Base-by-base conservation (phyloP, 345 rosid genomes). In the Nephelium lappaceum region DNA sequence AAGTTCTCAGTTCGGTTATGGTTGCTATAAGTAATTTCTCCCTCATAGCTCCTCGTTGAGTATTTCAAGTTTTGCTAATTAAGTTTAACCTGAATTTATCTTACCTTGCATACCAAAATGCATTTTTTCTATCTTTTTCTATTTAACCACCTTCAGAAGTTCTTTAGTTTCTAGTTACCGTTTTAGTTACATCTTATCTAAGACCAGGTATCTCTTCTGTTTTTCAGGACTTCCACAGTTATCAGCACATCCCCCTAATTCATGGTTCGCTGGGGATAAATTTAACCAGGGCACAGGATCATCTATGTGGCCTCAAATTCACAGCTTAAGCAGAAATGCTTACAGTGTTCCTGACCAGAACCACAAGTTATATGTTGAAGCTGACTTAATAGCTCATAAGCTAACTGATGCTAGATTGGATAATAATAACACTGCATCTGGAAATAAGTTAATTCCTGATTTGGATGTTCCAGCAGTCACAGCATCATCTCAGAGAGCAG, bases 191-290 rank as follows among this genome's bases (percentile, higher is more conserved):
- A 43, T 53, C 11, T 19, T 42, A 61, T 51, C 69, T 60, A n/a
- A 38, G 39, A 45, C 23, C 65, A 58, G 60, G 38, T 38, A 16
- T 72, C 49, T 72, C 27, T 78, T 18, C 19, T 64, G 69, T 69
- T 64, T 88, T 74, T 74, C 82, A 87, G 92, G 80, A 74, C 71
- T 82, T 66, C 78, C 85, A 11, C 79, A 79, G 18, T 70, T 78
- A 55, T 42, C 86, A 61, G 64, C 78, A 43, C 76, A 74, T 74
- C 68, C 78, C 70, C 69, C 55, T n/a, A 77, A 42, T 55, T 78
- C 80, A 69, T 85, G 77, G 83, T 73, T 76, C 66, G 5, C 73
- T 73, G 89, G 77, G 73, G 74, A 78, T 43, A 84, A 82, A 77
- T 69, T 66, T 79, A 73, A 82, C 74, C 76, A 79, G 0, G 76